These are phyloP conservation scores for Hondaea fermentalgiana DNA, from an alignment of 108 stramenopile genomes.

Conservation along the genomic window DNA sequence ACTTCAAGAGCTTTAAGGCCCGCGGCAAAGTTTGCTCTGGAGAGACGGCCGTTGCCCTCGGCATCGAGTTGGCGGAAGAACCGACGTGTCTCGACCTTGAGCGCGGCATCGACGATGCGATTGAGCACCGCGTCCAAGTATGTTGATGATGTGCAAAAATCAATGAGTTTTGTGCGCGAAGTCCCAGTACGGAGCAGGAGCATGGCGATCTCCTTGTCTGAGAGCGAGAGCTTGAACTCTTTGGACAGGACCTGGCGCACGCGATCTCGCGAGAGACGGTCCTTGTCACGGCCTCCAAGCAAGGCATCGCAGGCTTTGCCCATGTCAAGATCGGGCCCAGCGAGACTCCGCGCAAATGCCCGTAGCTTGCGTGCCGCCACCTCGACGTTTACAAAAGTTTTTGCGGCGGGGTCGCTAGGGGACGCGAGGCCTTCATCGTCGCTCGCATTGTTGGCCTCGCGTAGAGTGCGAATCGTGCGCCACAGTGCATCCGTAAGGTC, in stretches of 20 bases:
- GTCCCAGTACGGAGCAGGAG: background rate
- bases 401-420: background rate
- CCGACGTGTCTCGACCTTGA: background rate
- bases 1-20: background rate
- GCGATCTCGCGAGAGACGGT: background rate
- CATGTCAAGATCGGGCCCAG: background rate
- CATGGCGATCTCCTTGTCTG: background rate
- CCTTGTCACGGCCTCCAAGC: background rate
- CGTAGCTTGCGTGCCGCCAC: background rate
- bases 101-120: background rate
- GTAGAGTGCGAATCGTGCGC: too few relatives aligned
- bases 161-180: background rate
- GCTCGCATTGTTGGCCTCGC: too few relatives aligned
- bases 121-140: conserved; percentile 3
- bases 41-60: background rate
- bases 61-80: background rate
- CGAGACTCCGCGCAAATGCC: background rate
- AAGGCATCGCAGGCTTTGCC: background rate
- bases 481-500: background rate
- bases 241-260: background rate
- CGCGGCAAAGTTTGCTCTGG: background rate
- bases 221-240: background rate
- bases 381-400: background rate
- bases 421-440: too few relatives aligned
- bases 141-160: background rate